Evolutionary conservation across 2,329 filamentous ascomycete genomes (phyloP), one percentile per base, ranked within the genome.

Genomic region (Ascochyta koolunga): DNA sequence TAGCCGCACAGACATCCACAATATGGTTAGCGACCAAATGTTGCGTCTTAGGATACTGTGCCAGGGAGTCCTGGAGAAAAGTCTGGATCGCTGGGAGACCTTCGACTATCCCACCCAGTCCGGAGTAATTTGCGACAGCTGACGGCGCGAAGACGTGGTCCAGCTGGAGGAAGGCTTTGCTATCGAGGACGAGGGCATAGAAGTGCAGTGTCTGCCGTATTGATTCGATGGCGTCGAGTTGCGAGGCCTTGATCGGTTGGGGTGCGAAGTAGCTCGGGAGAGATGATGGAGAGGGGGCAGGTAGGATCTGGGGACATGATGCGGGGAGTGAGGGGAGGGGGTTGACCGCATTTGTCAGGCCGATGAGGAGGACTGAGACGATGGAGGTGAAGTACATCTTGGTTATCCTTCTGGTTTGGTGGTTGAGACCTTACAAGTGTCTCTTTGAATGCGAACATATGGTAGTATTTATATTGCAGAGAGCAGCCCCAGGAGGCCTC

Each of bases 121-220:
- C 44, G 6, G 50, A 48, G 32, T 43, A 54, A 25, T 54, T 54
- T 18, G 50, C 44, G 11, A 38, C 41, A 5, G 50, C 50, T 15
- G 38, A 27, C 3, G 50, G 50, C 4, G 39, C 33, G 9, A 54
- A 54, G 25, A 54, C 50, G n/a, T 16, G 50, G 33, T 48, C 50
- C 16, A 54, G 50, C 2, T 48, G 25, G 13, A 39, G 39, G 24
- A 54, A 54, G 16, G 44, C 27, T 33, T 53, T 53, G 27, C 32
- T 48, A 21, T 53, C 50, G 5, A 53, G 43, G 3, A 43, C 33
- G 10, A 53, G 43, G 22, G 50, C 32, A 32, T 53, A 53, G 43
- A 53, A 53, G n/a, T 53, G 38, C 4, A 53, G 38, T 2, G 50
- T 53, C 13, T 53, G 50, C 4, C 50, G 50, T 7, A 53, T 53